Conservation (phyloP, 2,329 filamentous ascomycete species). For the Diplocarpon rosae region DNA sequence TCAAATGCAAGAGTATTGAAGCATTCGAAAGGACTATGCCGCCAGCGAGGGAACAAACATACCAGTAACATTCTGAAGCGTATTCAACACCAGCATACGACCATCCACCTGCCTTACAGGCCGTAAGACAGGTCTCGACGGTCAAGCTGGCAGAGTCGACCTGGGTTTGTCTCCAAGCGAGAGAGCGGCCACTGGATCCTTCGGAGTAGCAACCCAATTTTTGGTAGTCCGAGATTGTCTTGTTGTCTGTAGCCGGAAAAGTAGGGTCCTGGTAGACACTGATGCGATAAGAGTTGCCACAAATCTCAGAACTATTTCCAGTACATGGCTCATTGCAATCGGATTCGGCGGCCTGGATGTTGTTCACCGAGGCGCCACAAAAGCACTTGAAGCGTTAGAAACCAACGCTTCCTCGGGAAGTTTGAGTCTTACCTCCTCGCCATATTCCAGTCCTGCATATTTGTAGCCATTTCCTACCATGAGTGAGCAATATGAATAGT, state of each 20-base stretch:
- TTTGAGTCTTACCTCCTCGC: conserved; percentile 1
- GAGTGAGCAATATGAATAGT: conserved; percentile 1
- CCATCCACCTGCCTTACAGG: conserved; percentile 29
- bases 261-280: conserved; percentile 28
- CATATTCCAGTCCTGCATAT: conserved; percentile 28
- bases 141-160: conserved; percentile 26
- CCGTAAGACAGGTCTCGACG: conserved; percentile 27
- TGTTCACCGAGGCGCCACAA: conserved; percentile 28
- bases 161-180: conserved; percentile 26
- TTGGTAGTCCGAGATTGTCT: conserved; percentile 23
- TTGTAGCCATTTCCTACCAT: conserved; percentile 26
- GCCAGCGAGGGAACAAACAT: not conserved
- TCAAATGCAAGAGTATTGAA: not conserved
- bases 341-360: conserved; percentile 16
- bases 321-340: conserved; percentile 21
- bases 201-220: conserved; percentile 33
- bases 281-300: conserved; percentile 20
- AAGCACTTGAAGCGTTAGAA: conserved; percentile 23
- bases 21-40: too few relatives aligned
- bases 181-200: conserved; percentile 21
- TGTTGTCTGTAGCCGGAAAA: conserved; percentile 23
- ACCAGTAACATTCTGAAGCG: conserved; percentile 31
- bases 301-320: conserved; percentile 19
- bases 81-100: conserved; percentile 31
- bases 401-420: conserved; percentile 13